Percentiles rank a stretch among this genome's conserved stretches.
Conservation (phyloP, 805 yeast species). For the Pichia membranifaciens region DNA sequence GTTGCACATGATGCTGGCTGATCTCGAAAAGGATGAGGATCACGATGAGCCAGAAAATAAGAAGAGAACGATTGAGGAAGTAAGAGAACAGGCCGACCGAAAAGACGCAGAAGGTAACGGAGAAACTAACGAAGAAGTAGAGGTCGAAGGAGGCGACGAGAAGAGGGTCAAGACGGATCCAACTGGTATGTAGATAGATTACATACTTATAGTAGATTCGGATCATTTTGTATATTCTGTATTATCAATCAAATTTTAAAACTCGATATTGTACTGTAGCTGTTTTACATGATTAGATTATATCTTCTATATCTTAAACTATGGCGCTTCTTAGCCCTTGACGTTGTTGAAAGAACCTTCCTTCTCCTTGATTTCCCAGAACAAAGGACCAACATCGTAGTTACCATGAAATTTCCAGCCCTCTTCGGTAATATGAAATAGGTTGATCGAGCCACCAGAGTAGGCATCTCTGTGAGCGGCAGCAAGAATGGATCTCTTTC, state of each 20-base stretch:
- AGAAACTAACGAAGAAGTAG: neutral
- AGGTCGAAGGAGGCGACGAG: neutral
- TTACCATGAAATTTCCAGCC: slow-evolving; percentile 98
- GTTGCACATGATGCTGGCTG: slow-evolving; percentile 7
- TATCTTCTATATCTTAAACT: neutral
- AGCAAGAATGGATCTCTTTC: slow-evolving; percentile 92
- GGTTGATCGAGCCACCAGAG: slow-evolving; percentile 93
- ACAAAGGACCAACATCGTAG: slow-evolving; percentile 81
- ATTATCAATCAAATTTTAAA: neutral
- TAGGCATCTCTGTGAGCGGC: slow-evolving; percentile 98
- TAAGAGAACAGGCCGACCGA: neutral
- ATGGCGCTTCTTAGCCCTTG: slow-evolving; percentile 31
- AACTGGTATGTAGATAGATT: neutral
- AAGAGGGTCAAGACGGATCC: neutral
- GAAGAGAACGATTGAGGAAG: neutral
- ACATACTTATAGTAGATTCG: neutral
- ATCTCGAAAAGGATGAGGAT: slow-evolving; percentile 8
- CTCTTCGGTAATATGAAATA: slow-evolving; percentile 85
- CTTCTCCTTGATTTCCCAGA: slow-evolving; percentile 85
- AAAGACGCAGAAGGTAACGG: neutral
- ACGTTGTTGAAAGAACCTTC: slow-evolving; percentile 90
- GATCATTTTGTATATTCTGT: neutral
- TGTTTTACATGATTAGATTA: too few species aligned
- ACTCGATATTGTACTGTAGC: neutral
- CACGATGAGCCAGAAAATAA: neutral